A percentile compares a stretch with the other conserved stretches of the same genome.
These are phyloP conservation scores for Ensete glaucum DNA, from an alignment of 176 grass and related monocot genomes.

Conservation along the genomic window DNA sequence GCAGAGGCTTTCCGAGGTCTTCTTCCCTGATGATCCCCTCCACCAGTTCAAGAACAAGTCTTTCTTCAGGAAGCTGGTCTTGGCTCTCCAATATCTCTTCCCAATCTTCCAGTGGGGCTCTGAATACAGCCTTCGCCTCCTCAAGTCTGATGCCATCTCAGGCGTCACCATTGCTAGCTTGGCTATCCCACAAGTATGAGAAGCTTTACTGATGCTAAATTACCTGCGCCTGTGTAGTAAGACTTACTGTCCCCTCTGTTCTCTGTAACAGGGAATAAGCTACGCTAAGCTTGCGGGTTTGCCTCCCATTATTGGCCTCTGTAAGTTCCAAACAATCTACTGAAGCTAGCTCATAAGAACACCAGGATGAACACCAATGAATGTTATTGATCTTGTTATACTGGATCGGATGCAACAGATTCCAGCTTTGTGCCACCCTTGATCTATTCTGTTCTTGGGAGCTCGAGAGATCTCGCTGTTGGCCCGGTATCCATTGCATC, in stretches of 20 bases:
- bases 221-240: not conserved
- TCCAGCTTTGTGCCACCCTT: slow-evolving; percentile 98
- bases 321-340: slow-evolving; percentile 31
- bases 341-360: no score
- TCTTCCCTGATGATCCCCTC: slow-evolving; percentile 97
- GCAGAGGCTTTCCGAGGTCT: slow-evolving; percentile 69
- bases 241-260: not conserved
- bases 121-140: slow-evolving; percentile 57
- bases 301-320: slow-evolving; percentile 89
- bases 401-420: slow-evolving; percentile 27
- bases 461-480: slow-evolving; percentile 81
- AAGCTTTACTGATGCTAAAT: not conserved
- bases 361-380: no score
- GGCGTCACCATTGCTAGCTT: slow-evolving; percentile 99
- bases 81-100: slow-evolving; percentile 86
- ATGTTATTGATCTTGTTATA: not conserved
- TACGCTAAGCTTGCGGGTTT: slow-evolving; percentile 99
- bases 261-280: slow-evolving; percentile 81
- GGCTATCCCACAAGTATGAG: slow-evolving; percentile 73
- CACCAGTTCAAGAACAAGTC: slow-evolving; percentile 95
- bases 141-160: slow-evolving; percentile 81
- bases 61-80: slow-evolving; percentile 41
- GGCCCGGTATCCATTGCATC: slow-evolving; percentile 95
- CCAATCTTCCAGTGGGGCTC: slow-evolving; percentile 95
- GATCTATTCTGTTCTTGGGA: slow-evolving; percentile 87